These are phyloP conservation scores for Gracilaria caudata DNA, from an alignment of 23 red algal species.

Conservation along the genomic window DNA sequence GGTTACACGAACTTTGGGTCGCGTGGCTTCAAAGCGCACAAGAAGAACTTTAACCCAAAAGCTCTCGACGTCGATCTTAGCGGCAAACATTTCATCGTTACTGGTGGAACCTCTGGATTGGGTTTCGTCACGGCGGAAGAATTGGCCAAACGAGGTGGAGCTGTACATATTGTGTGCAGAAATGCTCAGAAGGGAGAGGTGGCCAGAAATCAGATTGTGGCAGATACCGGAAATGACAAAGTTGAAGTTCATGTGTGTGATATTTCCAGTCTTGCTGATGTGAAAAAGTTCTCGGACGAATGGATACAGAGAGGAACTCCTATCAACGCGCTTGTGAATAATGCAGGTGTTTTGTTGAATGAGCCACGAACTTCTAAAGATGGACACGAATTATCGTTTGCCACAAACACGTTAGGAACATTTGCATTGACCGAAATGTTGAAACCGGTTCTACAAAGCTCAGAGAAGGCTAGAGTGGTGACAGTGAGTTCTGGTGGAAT, in stretches of 20 bases:
- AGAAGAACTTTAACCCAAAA: constrained; percentile 41
- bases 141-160: constrained; percentile 52
- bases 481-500: constrained; percentile 89
- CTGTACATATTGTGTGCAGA: constrained; percentile 73
- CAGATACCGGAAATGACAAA: constrained; percentile 22
- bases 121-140: constrained; percentile 69
- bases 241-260: constrained; percentile 72
- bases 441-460: constrained; percentile 46
- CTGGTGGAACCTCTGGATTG: constrained; percentile 83
- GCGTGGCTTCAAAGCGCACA: constrained; percentile 49
- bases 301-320: constrained; percentile 23
- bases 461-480: constrained; percentile 44
- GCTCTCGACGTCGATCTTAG: constrained; percentile 56
- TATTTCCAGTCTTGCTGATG: constrained; percentile 48
- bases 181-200: constrained; percentile 60
- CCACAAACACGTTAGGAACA: constrained; percentile 81
- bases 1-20: constrained; percentile 65
- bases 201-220: constrained; percentile 40
- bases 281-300: constrained; percentile 55
- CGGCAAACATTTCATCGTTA: constrained; percentile 74
- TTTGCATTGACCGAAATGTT: constrained; percentile 91
- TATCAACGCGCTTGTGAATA: constrained; percentile 75
- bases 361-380: constrained; percentile 40
- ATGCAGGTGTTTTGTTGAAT: constrained; percentile 81
- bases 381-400: constrained; percentile 86